Conservation (phyloP, 129 eudicot genomes). For the Pulicaria dysenterica region DNA sequence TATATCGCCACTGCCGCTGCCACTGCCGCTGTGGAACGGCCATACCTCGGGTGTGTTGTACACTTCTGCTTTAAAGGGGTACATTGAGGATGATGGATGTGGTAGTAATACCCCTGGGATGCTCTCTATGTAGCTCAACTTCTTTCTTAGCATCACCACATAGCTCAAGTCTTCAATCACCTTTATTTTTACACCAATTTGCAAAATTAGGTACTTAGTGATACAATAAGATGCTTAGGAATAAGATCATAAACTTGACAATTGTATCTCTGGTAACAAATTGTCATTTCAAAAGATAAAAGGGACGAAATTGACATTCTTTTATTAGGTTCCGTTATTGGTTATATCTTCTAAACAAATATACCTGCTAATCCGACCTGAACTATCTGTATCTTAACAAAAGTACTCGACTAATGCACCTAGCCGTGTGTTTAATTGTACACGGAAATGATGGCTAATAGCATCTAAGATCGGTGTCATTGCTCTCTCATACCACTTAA, state of each 20-base stretch:
- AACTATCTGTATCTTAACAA: no score
- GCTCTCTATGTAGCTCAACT: constrained; percentile 84
- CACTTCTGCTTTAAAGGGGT: constrained; percentile 59
- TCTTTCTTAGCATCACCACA: constrained; percentile 84
- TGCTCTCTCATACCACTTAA: no score
- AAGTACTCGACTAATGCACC: no score
- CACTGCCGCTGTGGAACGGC: constrained; percentile 38
- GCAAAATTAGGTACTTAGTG: background rate
- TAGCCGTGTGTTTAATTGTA: no score
- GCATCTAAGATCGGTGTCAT: no score
- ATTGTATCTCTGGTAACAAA: background rate
- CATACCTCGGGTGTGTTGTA: constrained; percentile 47
- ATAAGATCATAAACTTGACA: background rate
- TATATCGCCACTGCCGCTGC: constrained; percentile 28
- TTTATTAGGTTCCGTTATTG: no score
- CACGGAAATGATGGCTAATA: no score
- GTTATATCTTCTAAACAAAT: no score
- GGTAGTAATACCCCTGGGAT: constrained; percentile 95
- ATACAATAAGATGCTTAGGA: background rate
- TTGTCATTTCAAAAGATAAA: background rate
- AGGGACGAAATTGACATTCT: background rate
- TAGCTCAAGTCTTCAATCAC: constrained; percentile 88
- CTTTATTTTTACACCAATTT: constrained; percentile 27
- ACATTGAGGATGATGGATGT: constrained; percentile 92
- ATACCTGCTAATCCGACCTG: no score